A percentile compares a stretch with the other conserved stretches of the same genome.
Evolutionary conservation across 257 asterid genomes (phyloP).

Genomic region (Nicotiana knightiana): DNA sequence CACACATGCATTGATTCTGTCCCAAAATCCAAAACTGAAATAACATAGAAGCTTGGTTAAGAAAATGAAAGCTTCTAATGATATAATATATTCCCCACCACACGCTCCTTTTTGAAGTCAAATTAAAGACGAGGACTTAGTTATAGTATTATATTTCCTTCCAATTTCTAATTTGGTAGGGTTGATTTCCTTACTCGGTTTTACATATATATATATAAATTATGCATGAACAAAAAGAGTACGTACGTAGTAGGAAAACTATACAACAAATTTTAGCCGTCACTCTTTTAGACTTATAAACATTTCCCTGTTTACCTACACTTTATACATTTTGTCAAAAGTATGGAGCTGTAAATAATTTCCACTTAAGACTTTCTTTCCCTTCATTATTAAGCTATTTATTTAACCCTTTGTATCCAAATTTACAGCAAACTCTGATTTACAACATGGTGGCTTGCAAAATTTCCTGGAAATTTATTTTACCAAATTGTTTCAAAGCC

Average conservation of each 20-base stretch:
- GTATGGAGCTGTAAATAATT: neutral
- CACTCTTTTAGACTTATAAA: neutral
- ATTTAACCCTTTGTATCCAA: too few relatives aligned
- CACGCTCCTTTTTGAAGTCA: slow-evolving; percentile 15
- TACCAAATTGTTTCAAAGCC: slow-evolving; percentile 25
- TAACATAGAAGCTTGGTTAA: neutral
- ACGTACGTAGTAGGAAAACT: too few relatives aligned
- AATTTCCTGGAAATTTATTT: slow-evolving; percentile 10
- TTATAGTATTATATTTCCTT: neutral
- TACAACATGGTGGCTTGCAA: slow-evolving; percentile 10
- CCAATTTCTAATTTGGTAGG: neutral
- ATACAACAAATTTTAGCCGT: neutral
- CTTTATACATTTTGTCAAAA: neutral
- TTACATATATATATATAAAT: neutral
- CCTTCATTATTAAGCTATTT: neutral
- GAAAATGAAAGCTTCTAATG: neutral
- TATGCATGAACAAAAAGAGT: neutral
- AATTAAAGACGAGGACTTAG: slow-evolving; percentile 11
- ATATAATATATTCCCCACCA: neutral
- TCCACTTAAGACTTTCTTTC: neutral
- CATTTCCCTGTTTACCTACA: neutral
- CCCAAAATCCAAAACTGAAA: neutral
- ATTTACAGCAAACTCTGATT: neutral
- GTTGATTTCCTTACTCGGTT: neutral
- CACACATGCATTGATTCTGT: neutral